Conservation (phyloP, 2,329 filamentous ascomycete genomes). For the Acephala macrosclerotiorum region DNA sequence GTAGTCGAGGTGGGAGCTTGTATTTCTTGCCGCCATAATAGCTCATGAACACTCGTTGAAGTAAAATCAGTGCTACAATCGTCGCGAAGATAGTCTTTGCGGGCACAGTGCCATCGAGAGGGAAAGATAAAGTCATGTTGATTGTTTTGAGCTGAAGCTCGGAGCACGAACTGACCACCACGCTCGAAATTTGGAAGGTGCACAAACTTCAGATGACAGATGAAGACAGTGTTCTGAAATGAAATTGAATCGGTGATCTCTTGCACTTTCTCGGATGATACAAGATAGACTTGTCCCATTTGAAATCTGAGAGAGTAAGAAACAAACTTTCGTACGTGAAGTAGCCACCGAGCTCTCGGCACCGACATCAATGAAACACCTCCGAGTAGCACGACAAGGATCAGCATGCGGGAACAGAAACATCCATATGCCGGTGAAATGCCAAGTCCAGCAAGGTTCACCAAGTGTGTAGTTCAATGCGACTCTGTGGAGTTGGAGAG, state of each 20-base stretch:
- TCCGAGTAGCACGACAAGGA: not conserved
- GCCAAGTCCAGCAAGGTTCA: not conserved
- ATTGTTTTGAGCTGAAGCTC: not conserved
- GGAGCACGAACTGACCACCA: too few species aligned
- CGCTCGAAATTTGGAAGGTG: not conserved
- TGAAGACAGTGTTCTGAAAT: not conserved
- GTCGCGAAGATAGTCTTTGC: constrained; percentile 16
- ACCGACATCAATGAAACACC: not conserved
- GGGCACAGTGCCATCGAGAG: constrained; percentile 8
- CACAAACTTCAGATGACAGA: not conserved
- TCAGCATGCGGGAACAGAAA: not conserved
- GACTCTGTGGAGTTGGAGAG: not conserved
- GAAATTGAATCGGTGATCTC: too few species aligned
- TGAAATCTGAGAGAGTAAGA: not conserved
- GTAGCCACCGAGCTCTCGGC: not conserved
- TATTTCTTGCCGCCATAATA: constrained; percentile 25
- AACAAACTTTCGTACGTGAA: not conserved
- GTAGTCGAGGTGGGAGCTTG: constrained; percentile 34
- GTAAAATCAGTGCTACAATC: constrained; percentile 21
- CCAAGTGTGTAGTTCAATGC: not conserved
- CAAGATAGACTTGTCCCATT: not conserved
- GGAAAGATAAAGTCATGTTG: not conserved
- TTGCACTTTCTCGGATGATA: not conserved
- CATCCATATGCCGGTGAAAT: not conserved
- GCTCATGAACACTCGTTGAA: constrained; percentile 31